Conservation (phyloP, 192 early-diverging fungal genomes). For the Coemansia sp. region DNA sequence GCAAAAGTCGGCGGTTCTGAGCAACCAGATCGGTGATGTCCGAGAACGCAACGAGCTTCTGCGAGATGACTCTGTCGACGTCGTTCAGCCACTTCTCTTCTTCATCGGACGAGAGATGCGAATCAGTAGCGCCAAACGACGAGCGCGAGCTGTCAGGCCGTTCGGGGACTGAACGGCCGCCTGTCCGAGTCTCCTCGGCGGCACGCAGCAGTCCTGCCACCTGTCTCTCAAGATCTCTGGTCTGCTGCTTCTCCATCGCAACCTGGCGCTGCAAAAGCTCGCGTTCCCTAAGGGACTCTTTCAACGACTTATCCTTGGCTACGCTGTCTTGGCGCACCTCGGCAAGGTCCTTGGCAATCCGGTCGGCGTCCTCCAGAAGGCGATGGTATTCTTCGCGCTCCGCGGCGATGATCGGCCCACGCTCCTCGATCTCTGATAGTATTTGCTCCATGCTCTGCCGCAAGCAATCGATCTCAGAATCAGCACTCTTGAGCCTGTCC, state of each 20-base stretch:
- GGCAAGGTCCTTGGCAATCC: constrained; percentile 55
- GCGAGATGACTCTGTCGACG: constrained; percentile 57
- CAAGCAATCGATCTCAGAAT: constrained; percentile 52
- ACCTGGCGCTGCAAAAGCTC: constrained; percentile 53
- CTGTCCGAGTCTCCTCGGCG: constrained; percentile 55
- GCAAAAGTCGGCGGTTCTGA: constrained; percentile 64
- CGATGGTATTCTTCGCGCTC: constrained; percentile 60
- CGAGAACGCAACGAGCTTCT: constrained; percentile 57
- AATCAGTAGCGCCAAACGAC: constrained; percentile 3
- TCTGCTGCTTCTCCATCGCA: constrained; percentile 55
- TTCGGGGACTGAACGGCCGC: constrained; percentile 48
- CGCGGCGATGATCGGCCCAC: constrained; percentile 60
- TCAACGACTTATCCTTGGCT: constrained; percentile 22
- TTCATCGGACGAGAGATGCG: constrained; percentile 3
- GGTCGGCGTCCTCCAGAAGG: constrained; percentile 55
- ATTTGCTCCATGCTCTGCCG: constrained; percentile 61
- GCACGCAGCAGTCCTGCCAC: constrained; percentile 58
- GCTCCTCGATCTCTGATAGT: constrained; percentile 59
- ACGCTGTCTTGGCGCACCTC: constrained; percentile 38
- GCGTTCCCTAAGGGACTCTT: constrained; percentile 38
- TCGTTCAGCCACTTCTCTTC: constrained; percentile 42
- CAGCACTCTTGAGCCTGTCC: constrained; percentile 49
- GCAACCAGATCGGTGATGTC: constrained; percentile 58
- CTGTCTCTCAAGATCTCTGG: constrained; percentile 58
- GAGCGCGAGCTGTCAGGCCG: constrained; percentile 6